These are phyloP conservation scores for Ophiostoma fasciatum DNA, from an alignment of 2,329 filamentous ascomycete species.

Conservation along the genomic window DNA sequence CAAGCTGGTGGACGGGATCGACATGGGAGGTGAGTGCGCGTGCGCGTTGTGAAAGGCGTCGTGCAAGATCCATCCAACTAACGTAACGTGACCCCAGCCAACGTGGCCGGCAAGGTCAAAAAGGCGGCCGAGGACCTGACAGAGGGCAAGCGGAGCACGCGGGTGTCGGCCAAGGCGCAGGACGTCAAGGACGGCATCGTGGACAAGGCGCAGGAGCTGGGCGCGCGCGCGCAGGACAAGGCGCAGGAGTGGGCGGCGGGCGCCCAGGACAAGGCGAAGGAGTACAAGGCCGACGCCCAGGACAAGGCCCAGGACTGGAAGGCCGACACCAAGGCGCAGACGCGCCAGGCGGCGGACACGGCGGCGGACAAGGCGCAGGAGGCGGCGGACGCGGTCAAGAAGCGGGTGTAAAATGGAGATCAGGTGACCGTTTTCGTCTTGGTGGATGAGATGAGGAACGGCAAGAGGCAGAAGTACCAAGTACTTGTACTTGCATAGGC, in stretches of 20 bases:
- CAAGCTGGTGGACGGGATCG: slow-evolving; percentile 47
- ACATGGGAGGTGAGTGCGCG: slow-evolving; percentile 35
- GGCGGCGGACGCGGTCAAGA: slow-evolving; percentile 24
- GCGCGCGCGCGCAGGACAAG: slow-evolving; percentile 15
- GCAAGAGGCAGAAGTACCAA: too few relatives aligned
- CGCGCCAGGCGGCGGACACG: slow-evolving; percentile 26
- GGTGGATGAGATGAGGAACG: too few relatives aligned
- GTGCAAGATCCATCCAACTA: neutral
- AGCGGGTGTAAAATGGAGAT: slow-evolving; percentile 7
- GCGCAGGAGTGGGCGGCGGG: too few relatives aligned
- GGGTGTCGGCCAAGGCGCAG: too few relatives aligned
- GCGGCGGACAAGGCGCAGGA: slow-evolving; percentile 29
- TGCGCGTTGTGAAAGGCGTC: neutral
- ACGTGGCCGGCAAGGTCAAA: slow-evolving; percentile 31
- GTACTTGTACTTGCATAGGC: too few relatives aligned
- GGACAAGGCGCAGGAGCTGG: slow-evolving; percentile 8
- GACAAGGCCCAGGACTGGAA: slow-evolving; percentile 22
- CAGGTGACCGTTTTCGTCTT: too few relatives aligned
- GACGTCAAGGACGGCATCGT: too few relatives aligned
- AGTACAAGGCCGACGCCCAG: slow-evolving; percentile 15
- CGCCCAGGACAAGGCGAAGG: slow-evolving; percentile 30
- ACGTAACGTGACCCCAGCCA: slow-evolving; percentile 17
- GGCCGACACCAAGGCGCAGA: slow-evolving; percentile 23
- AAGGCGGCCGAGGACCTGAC: slow-evolving; percentile 22
- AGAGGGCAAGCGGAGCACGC: slow-evolving; percentile 16